A percentile compares a stretch with the other conserved stretches of the same genome.
These are phyloP conservation scores for Barbarea vulgaris DNA, from an alignment of 345 rosid species.

Conservation along the genomic window DNA sequence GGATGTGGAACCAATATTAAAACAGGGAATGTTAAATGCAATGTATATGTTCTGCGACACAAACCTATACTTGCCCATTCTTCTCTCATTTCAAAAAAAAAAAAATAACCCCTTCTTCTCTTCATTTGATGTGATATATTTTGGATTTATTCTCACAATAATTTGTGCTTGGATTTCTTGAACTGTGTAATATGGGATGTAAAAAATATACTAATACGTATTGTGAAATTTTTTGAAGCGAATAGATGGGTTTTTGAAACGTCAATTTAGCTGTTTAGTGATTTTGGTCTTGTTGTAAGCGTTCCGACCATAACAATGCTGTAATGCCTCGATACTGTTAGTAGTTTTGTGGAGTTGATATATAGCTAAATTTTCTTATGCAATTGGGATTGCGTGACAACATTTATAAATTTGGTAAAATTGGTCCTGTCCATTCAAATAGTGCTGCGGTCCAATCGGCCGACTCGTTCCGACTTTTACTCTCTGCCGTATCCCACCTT, in stretches of 20 bases:
- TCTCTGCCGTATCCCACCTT: slow-evolving; percentile 28
- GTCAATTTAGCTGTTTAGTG: background rate
- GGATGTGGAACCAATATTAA: background rate
- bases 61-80: slow-evolving; percentile 1
- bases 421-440: slow-evolving; percentile 27
- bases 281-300: background rate
- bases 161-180: background rate
- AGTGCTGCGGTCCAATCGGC: slow-evolving; percentile 39
- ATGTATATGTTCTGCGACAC: background rate
- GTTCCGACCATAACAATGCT: background rate
- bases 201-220: background rate
- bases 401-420: slow-evolving; percentile 4
- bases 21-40: slow-evolving; percentile 17
- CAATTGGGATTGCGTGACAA: slow-evolving; percentile 25
- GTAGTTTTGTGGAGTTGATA: slow-evolving; percentile 27
- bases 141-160: background rate
- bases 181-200: background rate
- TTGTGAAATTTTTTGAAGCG: background rate
- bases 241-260: background rate
- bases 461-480: slow-evolving; percentile 34
- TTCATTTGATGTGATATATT: background rate
- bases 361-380: background rate
- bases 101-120: background rate
- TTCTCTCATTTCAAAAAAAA: slow-evolving; percentile 7
- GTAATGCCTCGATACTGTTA: background rate